A percentile compares a stretch with the other conserved stretches of the same genome.
Evolutionary conservation across 2,329 filamentous ascomycete genomes (phyloP).

Genomic region (Lasiodiplodia gonubiensis): DNA sequence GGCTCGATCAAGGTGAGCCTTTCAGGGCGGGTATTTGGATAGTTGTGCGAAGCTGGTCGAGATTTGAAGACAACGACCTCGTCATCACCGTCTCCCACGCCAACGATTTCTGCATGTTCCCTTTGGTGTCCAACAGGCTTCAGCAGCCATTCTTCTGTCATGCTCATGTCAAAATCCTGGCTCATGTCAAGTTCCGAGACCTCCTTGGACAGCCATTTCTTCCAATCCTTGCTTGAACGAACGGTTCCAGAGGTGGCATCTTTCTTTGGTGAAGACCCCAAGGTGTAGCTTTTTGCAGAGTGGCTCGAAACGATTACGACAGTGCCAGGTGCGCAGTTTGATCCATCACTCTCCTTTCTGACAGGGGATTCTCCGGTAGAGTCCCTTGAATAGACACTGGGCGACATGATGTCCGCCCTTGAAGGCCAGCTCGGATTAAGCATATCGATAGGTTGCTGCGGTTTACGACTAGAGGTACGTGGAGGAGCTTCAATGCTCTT

Average conservation of each 20-base stretch:
- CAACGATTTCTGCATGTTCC: conserved; percentile 37
- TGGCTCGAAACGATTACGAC: conserved; percentile 52
- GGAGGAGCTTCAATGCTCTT: conserved; percentile 12
- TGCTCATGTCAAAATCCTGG: conserved; percentile 38
- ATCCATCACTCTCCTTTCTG: conserved; percentile 43
- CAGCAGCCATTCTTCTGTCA: conserved; percentile 36
- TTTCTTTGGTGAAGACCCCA: conserved; percentile 37
- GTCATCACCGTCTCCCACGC: conserved; percentile 35
- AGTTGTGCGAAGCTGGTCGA: conserved; percentile 30
- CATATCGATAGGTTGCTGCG: conserved; percentile 2
- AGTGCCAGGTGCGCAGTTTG: conserved; percentile 36
- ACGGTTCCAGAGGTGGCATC: conserved; percentile 31
- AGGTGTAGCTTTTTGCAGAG: conserved; percentile 51
- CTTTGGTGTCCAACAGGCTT: conserved; percentile 31
- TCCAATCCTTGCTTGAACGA: conserved; percentile 53
- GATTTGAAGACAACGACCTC: conserved; percentile 30
- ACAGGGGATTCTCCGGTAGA: conserved; percentile 46
- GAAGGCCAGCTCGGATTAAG: conserved; percentile 18
- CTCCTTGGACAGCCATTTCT: conserved; percentile 54
- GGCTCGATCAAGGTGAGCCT: conserved; percentile 12
- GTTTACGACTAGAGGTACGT: conserved; percentile 22
- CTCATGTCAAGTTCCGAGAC: conserved; percentile 45
- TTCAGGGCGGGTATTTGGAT: conserved; percentile 18
- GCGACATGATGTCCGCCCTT: conserved; percentile 42
- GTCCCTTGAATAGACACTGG: conserved; percentile 55